phyloP scores from a whole-genome alignment of 169 alveolate genomes.

The Plasmodium berghei region DNA sequence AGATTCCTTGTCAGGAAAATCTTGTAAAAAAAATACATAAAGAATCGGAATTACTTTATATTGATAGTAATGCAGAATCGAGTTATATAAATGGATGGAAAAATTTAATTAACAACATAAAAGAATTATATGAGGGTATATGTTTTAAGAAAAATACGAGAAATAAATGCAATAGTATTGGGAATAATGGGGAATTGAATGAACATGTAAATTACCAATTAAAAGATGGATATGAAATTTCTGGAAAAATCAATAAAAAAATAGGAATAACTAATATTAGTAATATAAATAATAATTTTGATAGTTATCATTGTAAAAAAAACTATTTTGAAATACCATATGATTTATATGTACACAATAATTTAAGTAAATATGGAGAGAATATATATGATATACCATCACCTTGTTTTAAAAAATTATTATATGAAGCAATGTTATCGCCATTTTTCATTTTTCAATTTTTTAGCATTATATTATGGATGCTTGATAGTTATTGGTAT shows the following conservation, averaged over 20 bases:
- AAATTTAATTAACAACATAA: slow-evolving; percentile 1
- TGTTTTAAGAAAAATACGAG: too few relatives aligned
- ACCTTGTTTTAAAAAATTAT: slow-evolving; percentile 92
- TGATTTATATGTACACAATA: slow-evolving; percentile 71
- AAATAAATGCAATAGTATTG: background rate
- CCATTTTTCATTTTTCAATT: slow-evolving; percentile 98
- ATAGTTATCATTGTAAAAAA: slow-evolving; percentile 29
- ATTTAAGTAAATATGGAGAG: slow-evolving; percentile 88
- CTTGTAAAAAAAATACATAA: background rate
- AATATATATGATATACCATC: slow-evolving; percentile 94
- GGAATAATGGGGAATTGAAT: background rate
- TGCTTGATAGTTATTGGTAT: slow-evolving; percentile 97
- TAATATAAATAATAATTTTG: background rate
- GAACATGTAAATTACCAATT: background rate
- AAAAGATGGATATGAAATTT: background rate
- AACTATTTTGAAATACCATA: slow-evolving; percentile 58
- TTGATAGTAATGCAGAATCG: background rate
- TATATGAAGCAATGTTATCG: slow-evolving; percentile 94
- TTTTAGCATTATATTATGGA: slow-evolving; percentile 95
- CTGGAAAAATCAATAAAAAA: background rate
- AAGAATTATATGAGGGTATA: slow-evolving; percentile 23
- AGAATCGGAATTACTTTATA: too few relatives aligned
- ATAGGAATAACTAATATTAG: background rate
- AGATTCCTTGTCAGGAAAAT: background rate
- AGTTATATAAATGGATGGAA: background rate